A percentile compares a stretch with the other conserved stretches of the same genome.
These are phyloP conservation scores for Thelonectria rubi DNA, from an alignment of 2,329 filamentous ascomycete genomes.

Conservation along the genomic window DNA sequence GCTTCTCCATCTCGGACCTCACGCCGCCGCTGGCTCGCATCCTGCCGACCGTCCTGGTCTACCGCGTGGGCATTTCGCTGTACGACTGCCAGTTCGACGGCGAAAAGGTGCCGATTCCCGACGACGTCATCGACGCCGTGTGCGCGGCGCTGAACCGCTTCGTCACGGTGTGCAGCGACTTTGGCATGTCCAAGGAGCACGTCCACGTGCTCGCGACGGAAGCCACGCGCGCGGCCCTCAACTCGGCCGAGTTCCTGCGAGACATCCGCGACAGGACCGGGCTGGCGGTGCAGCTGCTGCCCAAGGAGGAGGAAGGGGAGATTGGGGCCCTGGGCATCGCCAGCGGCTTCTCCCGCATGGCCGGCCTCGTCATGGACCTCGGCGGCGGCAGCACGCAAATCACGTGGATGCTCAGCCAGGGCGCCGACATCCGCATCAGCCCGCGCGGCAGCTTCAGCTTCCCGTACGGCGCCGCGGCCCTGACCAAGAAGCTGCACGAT, in stretches of 20 bases:
- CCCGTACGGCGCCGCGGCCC: conserved; percentile 75
- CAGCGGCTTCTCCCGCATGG: conserved; percentile 68
- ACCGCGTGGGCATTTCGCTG: conserved; percentile 45
- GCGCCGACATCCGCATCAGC: conserved; percentile 61
- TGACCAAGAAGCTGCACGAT: conserved; percentile 63
- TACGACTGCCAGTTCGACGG: conserved; percentile 47
- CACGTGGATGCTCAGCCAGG: conserved; percentile 68
- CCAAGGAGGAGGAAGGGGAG: conserved; percentile 72
- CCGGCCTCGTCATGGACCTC: conserved; percentile 76
- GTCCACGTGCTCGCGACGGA: conserved; percentile 47
- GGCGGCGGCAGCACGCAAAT: conserved; percentile 76
- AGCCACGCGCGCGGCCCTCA: conserved; percentile 44
- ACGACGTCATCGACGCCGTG: conserved; percentile 40
- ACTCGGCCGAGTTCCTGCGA: conserved; percentile 42
- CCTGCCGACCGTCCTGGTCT: conserved; percentile 58
- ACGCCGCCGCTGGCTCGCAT: conserved; percentile 64
- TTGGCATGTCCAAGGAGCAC: conserved; percentile 37
- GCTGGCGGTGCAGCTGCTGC: conserved; percentile 67
- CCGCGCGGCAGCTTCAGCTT: conserved; percentile 69
- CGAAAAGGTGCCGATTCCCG: conserved; percentile 45
- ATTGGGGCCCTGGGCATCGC: conserved; percentile 74
- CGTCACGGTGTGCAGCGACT: conserved; percentile 42
- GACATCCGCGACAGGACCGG: conserved; percentile 64
- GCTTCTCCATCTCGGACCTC: conserved; percentile 67
- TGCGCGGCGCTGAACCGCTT: conserved; percentile 43